These are phyloP conservation scores for Candida vartiovaarae DNA, from an alignment of 805 yeast genomes.

Conservation along the genomic window DNA sequence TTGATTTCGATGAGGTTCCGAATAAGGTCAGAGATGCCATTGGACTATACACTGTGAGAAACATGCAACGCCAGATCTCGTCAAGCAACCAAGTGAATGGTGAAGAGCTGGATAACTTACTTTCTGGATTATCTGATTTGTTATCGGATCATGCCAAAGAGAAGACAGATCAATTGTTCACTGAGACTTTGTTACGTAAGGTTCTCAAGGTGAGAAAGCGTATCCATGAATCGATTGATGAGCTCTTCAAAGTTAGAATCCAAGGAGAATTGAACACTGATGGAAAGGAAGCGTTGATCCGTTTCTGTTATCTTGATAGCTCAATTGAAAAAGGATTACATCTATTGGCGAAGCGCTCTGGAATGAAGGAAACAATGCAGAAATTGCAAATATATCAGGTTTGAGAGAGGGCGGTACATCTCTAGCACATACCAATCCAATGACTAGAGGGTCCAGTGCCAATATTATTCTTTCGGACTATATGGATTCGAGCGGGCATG, in stretches of 20 bases:
- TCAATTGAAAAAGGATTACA: constrained; percentile 51
- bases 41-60: constrained; percentile 73
- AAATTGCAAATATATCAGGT: neutral
- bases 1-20: constrained; percentile 54
- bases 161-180: constrained; percentile 20
- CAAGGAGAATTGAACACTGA: constrained; percentile 51
- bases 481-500: constrained; percentile 25
- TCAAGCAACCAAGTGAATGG: constrained; percentile 8
- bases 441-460: constrained; percentile 13
- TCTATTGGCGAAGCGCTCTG: constrained; percentile 26
- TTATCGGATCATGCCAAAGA: constrained; percentile 29
- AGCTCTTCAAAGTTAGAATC: constrained; percentile 51
- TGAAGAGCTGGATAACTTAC: constrained; percentile 50
- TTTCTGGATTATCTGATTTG: constrained; percentile 34
- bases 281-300: constrained; percentile 72
- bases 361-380: constrained; percentile 6
- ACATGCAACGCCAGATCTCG: constrained; percentile 55
- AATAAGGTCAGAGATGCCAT: constrained; percentile 54
- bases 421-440: constrained; percentile 3
- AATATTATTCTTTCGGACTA: constrained; percentile 20
- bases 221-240: constrained; percentile 44
- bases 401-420: neutral
- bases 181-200: constrained; percentile 30
- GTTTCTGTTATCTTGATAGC: constrained; percentile 65
- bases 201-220: constrained; percentile 31